Evolutionary conservation across 495 filamentous ascomycete genomes (phyloP).

Genomic region (Penicillium coprophilum): DNA sequence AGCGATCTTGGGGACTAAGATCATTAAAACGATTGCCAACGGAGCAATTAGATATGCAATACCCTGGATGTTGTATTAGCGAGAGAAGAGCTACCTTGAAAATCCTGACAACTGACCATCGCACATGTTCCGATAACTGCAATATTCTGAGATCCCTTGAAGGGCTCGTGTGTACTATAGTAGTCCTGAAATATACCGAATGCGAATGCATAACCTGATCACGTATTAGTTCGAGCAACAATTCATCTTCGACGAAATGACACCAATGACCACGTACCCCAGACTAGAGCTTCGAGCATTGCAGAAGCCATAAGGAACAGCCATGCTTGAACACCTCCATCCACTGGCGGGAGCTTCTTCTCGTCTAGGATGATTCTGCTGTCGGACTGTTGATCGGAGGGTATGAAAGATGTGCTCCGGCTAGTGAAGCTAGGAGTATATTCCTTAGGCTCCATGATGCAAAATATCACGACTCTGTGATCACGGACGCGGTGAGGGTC

Average conservation of each 20-base stretch:
- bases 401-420: neutral
- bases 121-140: constrained; percentile 49
- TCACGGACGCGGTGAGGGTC: neutral
- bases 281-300: constrained; percentile 61
- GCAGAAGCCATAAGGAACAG: constrained; percentile 60
- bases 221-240: neutral
- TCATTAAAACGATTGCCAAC: constrained; percentile 37
- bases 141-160: constrained; percentile 37
- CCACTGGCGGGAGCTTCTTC: constrained; percentile 48
- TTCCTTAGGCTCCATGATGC: constrained; percentile 9
- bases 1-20: constrained; percentile 26
- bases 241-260: neutral
- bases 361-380: constrained; percentile 3
- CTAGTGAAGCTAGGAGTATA: constrained; percentile 12
- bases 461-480: neutral
- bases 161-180: constrained; percentile 51
- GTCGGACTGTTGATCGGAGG: constrained; percentile 9
- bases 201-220: constrained; percentile 59
- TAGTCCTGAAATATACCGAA: constrained; percentile 63
- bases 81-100: neutral
- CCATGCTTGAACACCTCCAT: constrained; percentile 63
- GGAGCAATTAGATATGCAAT: constrained; percentile 51
- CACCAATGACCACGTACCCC: constrained; percentile 47
- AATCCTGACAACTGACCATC: constrained; percentile 27
- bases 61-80: constrained; percentile 22